phyloP scores from a whole-genome alignment of 306 rosid species.

The Inga leiocalycina region DNA sequence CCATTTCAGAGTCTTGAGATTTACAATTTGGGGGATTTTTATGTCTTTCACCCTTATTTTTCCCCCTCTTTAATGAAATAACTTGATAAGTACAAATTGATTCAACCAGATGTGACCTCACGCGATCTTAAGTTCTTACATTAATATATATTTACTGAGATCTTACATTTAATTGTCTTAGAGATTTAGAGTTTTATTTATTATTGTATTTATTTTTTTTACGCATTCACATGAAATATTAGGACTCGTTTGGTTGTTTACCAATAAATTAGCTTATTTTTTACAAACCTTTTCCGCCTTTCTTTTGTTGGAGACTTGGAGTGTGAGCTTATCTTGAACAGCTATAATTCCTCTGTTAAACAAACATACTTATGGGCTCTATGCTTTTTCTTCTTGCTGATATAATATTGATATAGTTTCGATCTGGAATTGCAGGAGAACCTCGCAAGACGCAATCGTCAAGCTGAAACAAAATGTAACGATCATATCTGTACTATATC shows the following conservation, averaged over 20 bases:
- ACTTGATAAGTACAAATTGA: too few species aligned
- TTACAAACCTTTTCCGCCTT: neutral
- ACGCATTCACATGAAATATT: neutral
- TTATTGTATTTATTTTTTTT: neutral
- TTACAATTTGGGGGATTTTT: too few species aligned
- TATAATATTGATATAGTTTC: conserved; percentile 33
- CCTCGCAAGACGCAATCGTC: conserved; percentile 39
- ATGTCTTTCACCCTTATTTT: too few species aligned
- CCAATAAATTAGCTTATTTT: neutral
- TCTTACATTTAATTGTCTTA: too few species aligned
- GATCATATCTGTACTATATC: conserved; percentile 12
- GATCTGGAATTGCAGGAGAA: conserved; percentile 57
- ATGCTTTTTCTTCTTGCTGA: neutral
- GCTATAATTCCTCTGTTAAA: conserved; percentile 7
- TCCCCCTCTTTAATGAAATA: too few species aligned
- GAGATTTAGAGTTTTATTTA: too few species aligned
- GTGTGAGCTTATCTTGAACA: neutral
- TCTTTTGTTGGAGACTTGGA: neutral
- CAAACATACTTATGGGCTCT: neutral
- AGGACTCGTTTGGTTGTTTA: neutral
- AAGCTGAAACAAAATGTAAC: conserved; percentile 65
- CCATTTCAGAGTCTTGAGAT: too few species aligned
- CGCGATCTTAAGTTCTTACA: neutral
- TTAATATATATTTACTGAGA: too few species aligned
- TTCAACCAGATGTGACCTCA: neutral